These are phyloP conservation scores for Colletotrichum sp. DNA, from an alignment of 2,329 filamentous ascomycete genomes.

Conservation along the genomic window DNA sequence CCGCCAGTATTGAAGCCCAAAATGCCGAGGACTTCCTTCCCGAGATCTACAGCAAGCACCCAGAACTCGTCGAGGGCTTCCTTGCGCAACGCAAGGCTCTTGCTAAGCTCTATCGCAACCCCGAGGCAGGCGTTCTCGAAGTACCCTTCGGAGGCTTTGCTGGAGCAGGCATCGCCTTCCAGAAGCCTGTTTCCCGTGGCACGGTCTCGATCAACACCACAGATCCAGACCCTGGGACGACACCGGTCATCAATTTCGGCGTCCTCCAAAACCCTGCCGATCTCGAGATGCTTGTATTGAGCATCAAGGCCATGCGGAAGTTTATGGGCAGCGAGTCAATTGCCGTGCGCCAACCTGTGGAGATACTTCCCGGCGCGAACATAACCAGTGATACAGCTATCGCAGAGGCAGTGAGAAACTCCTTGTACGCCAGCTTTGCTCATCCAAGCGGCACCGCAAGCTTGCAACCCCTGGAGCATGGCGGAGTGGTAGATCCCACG, in stretches of 20 bases:
- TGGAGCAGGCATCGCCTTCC: conserved; percentile 31
- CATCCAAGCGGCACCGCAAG: conserved; percentile 53
- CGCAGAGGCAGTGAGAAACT: neutral
- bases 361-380: conserved; percentile 3
- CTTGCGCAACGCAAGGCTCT: conserved; percentile 35
- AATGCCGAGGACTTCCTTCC: conserved; percentile 37
- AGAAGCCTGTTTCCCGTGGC: conserved; percentile 43
- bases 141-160: conserved; percentile 36
- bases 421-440: neutral
- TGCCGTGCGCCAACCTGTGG: neutral
- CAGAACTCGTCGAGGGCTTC: conserved; percentile 41
- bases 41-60: conserved; percentile 24
- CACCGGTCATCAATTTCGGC: conserved; percentile 42
- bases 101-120: conserved; percentile 29
- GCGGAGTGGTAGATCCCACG: conserved; percentile 33
- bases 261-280: conserved; percentile 41
- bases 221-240: conserved; percentile 29
- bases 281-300: conserved; percentile 29
- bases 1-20: conserved; percentile 32
- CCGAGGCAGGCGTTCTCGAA: conserved; percentile 26
- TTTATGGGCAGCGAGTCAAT: conserved; percentile 22
- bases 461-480: conserved; percentile 47
- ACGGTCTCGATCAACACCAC: conserved; percentile 39
- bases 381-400: conserved; percentile 4
- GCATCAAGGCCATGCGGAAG: conserved; percentile 36